Evolutionary conservation across 768 basidiomycete species (phyloP).

Genomic region (Boletus edulis): DNA sequence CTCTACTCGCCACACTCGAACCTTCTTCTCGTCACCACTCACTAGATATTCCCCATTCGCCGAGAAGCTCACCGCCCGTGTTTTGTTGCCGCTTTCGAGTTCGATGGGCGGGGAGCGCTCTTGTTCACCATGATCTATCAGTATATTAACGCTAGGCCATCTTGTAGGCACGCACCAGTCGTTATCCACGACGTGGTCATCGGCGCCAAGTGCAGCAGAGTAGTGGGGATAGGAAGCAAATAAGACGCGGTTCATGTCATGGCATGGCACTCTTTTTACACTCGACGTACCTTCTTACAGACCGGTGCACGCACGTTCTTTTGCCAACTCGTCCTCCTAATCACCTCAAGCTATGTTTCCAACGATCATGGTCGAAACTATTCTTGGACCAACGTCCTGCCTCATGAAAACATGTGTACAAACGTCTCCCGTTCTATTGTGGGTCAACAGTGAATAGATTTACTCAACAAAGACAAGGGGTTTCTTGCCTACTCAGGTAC

Average conservation of each 20-base stretch:
- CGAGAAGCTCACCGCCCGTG: neutral
- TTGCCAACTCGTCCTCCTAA: neutral
- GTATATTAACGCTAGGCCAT: no score
- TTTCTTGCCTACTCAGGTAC: no score
- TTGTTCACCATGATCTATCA: neutral
- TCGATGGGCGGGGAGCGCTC: neutral
- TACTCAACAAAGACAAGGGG: no score
- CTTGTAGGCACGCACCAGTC: neutral
- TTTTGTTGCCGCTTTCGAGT: neutral
- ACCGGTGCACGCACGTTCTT: neutral
- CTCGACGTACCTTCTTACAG: neutral
- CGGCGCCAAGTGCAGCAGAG: neutral
- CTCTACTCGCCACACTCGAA: neutral
- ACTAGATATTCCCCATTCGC: neutral
- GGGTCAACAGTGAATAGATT: no score
- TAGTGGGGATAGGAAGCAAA: neutral
- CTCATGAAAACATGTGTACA: no score
- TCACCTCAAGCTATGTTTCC: no score
- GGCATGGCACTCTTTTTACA: no score
- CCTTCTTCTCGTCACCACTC: neutral
- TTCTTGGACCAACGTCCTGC: no score
- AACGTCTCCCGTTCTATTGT: no score
- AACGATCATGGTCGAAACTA: no score
- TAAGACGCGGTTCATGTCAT: no score
- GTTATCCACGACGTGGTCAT: neutral